Evolutionary conservation across 441 rosid genomes (phyloP).

Genomic region (Metrosideros polymorpha): DNA sequence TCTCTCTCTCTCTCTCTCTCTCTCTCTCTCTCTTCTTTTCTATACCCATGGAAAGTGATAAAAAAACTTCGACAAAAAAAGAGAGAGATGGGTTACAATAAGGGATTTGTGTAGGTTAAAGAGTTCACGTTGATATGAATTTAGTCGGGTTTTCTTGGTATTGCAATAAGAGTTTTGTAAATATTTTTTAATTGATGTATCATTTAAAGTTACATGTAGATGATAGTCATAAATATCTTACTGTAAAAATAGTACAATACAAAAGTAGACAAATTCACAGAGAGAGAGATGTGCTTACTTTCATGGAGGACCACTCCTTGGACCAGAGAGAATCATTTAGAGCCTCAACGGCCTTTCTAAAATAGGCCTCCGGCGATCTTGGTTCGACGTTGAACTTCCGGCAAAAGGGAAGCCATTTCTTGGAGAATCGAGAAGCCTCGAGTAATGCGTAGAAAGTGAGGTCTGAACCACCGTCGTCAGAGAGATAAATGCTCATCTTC

Average conservation of each 20-base stretch:
- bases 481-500: not conserved
- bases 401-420: conserved; percentile 9
- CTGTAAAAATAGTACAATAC: no score
- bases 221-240: no score
- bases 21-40: not conserved
- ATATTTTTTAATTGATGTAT: no score
- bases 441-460: not conserved
- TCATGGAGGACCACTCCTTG: not conserved
- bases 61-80: no score
- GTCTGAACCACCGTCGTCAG: conserved; percentile 5
- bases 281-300: not conserved
- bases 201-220: no score
- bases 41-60: no score
- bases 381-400: not conserved
- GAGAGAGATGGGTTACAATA: not conserved
- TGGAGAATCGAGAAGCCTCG: conserved; percentile 1
- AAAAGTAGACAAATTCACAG: no score
- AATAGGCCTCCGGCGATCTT: conserved; percentile 4
- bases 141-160: not conserved
- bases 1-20: not conserved
- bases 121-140: not conserved
- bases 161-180: not conserved
- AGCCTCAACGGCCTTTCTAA: not conserved
- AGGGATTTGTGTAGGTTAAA: not conserved
- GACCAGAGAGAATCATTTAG: not conserved